phyloP scores from a whole-genome alignment of 2,329 filamentous ascomycete genomes.

The Emmonsiellopsis sp. region DNA sequence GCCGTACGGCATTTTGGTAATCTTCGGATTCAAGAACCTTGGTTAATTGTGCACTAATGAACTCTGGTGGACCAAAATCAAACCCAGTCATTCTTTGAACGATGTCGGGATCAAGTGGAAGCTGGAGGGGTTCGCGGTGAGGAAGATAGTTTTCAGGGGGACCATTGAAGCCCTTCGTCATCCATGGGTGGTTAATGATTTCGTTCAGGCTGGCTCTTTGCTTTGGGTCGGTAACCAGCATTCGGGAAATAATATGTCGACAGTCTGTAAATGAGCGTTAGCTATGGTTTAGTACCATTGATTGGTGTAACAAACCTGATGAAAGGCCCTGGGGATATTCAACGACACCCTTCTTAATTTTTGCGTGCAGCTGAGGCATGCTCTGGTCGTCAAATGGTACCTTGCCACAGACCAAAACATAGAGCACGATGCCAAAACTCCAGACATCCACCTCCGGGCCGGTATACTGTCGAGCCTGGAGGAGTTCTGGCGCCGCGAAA shows the following conservation, averaged over 20 bases:
- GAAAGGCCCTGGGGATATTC: conserved; percentile 94
- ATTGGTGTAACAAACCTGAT: conserved; percentile 53
- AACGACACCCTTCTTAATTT: conserved; percentile 94
- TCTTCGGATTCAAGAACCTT: conserved; percentile 88
- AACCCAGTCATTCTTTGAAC: conserved; percentile 95
- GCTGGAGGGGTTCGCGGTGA: conserved; percentile 68
- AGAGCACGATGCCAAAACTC: conserved; percentile 98
- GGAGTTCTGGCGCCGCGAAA: conserved; percentile 88
- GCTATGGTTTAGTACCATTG: conserved; percentile 14
- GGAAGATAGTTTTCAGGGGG: conserved; percentile 87
- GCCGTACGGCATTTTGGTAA: conserved; percentile 74
- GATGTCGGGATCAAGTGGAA: conserved; percentile 74
- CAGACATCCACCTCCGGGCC: conserved; percentile 96
- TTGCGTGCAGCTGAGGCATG: conserved; percentile 95
- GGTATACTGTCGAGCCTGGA: conserved; percentile 89
- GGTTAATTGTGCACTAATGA: conserved; percentile 71
- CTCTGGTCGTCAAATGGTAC: conserved; percentile 98
- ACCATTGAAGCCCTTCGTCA: conserved; percentile 79
- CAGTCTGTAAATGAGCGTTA: conserved; percentile 59
- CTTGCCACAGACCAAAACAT: conserved; percentile 93
- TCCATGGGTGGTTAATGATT: conserved; percentile 93
- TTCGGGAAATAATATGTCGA: conserved; percentile 81
- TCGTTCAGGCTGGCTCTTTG: conserved; percentile 80
- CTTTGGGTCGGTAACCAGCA: conserved; percentile 90
- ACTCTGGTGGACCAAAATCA: conserved; percentile 83